Base-by-base conservation (phyloP, 176 grass and related monocot genomes). In the Chrysopogon serrulatus region DNA sequence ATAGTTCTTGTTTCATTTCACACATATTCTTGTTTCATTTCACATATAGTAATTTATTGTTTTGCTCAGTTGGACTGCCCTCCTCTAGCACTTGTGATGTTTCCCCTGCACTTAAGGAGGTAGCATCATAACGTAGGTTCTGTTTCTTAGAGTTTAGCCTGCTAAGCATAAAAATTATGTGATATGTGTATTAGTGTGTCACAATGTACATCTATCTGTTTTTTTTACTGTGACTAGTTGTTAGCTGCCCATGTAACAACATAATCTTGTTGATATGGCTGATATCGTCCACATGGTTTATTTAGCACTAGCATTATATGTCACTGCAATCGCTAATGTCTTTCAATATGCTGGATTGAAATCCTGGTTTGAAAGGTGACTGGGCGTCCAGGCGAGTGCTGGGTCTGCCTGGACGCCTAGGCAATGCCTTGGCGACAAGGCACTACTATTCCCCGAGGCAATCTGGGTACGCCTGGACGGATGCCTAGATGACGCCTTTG, bases 91-190 rank as follows among this genome's bases (percentile, higher is more conserved):
- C 23, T 36, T 79, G 77, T 79, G 47, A 51, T 75, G 26, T 57
- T 91, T 49, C 5, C 6, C 76, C 11, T n/a, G 6, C 65, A 11
- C 54, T 78, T 72, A 60, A 78, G 41, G 33, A 87, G 64, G 67
- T 19, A n/a, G 28, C 27, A 65, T 42, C 47, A 10, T 54, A 21
- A 68, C 24, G 17, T 64, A 62, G 23, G 28, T 85, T 68, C 40
- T 10, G 12, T 80, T 68, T 7, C 19, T 33, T 18, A 39, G 24
- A 62, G 10, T 72, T 73, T 72, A 53, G 16, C 34, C 41, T 68
- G n/a, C 32, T 18, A 41, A 40, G 31, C 62, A 40, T 48, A 26
- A 84, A 74, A 24, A 45, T 1, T 34, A 41, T 17, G 34, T 21
- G 21, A 10, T 76, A n/a, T 62, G 32, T 76, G 30, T 72, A 65